Percentiles rank a stretch among this genome's conserved stretches.
phyloP scores from a whole-genome alignment of 179 eudicot genomes.

The Sideroxylon spinosum region DNA sequence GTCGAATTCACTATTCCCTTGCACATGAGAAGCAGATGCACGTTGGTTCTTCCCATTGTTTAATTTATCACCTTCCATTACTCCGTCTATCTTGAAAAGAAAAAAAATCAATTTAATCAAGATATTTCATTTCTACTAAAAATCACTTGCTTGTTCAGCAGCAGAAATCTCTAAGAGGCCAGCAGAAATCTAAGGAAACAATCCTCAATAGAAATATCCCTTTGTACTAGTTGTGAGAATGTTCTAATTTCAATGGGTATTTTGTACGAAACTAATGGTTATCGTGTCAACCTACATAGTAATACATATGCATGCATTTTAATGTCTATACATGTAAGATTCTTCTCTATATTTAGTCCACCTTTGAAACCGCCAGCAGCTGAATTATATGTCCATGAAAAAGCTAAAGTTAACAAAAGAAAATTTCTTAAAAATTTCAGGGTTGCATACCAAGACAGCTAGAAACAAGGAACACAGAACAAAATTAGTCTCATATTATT shows the following conservation, averaged over 20 bases:
- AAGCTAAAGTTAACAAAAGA: not conserved
- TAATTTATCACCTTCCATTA: conserved; percentile 12
- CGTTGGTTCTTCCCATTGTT: conserved; percentile 18
- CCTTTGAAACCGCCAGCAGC: not conserved
- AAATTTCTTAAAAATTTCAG: not conserved
- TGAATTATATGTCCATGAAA: not conserved
- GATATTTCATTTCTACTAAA: not conserved
- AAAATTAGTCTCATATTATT: not conserved
- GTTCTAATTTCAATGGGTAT: not conserved
- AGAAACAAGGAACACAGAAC: not conserved
- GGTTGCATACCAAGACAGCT: not conserved
- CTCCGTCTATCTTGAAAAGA: conserved; percentile 9
- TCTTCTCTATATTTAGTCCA: not conserved
- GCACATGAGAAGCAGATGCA: conserved; percentile 10
- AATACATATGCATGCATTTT: not conserved
- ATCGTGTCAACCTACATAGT: not conserved
- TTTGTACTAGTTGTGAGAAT: not conserved
- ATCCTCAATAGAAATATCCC: not conserved
- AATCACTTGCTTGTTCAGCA: not conserved
- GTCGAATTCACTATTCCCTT: conserved; percentile 13
- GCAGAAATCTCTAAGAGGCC: not conserved
- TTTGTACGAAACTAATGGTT: not conserved
- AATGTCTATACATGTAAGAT: not conserved
- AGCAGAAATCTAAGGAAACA: not conserved
- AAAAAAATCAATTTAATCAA: not conserved